Evolutionary conservation across 2,329 filamentous ascomycete species (phyloP).

Genomic region (Grosmannia serpens): DNA sequence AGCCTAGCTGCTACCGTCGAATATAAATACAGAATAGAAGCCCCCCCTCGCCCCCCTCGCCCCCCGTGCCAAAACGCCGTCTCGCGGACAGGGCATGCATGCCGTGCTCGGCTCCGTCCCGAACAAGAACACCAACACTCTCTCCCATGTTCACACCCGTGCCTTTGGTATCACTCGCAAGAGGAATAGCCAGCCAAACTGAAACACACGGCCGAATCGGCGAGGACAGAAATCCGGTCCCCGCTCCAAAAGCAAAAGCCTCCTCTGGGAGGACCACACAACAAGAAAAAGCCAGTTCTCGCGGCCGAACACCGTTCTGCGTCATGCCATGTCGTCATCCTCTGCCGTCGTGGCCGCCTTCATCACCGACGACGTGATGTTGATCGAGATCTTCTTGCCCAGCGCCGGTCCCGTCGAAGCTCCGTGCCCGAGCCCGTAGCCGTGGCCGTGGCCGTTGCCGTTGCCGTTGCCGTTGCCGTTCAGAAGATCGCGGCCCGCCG

Average conservation of each 20-base stretch:
- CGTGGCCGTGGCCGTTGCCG: neutral
- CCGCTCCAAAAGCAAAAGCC: neutral
- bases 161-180: neutral
- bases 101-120: too few relatives aligned
- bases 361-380: conserved; percentile 8
- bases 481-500: neutral
- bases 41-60: too few relatives aligned
- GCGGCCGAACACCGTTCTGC: neutral
- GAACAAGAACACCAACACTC: neutral
- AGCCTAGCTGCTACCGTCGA: neutral
- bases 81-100: too few relatives aligned
- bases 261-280: neutral
- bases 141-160: neutral
- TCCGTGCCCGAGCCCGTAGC: too few relatives aligned
- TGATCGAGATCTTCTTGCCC: conserved; percentile 11
- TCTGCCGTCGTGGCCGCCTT: conserved; percentile 5
- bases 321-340: conserved; percentile 7
- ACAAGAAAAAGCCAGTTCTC: neutral
- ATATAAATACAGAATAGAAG: neutral
- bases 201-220: neutral
- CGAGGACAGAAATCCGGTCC: neutral
- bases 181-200: neutral
- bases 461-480: neutral
- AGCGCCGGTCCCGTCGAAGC: neutral
- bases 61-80: neutral